Conservation (phyloP, 148 eudicot species). For the Cornus controversa region DNA sequence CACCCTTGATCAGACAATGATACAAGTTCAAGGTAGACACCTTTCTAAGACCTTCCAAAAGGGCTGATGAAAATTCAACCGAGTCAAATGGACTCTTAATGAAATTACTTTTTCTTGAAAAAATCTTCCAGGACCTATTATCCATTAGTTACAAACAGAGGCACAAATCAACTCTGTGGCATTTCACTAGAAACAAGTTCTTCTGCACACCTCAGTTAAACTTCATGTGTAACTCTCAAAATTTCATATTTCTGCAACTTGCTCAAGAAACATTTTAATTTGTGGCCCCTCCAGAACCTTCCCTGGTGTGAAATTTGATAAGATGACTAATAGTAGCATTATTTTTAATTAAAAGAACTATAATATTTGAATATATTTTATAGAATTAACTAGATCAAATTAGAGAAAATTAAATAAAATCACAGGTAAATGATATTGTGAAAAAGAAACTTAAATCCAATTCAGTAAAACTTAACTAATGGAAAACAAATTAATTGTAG, state of each 20-base stretch:
- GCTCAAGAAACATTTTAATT: too few species aligned
- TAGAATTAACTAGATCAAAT: neutral
- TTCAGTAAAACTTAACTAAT: neutral
- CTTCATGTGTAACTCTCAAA: too few species aligned
- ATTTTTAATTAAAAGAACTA: too few species aligned
- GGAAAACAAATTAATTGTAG: slow-evolving; percentile 2
- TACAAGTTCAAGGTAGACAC: too few species aligned
- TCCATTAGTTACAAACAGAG: neutral
- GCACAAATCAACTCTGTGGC: neutral
- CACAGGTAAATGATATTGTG: neutral
- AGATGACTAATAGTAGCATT: too few species aligned
- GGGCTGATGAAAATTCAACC: neutral
- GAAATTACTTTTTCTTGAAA: neutral
- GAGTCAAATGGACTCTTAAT: neutral
- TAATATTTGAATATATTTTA: neutral
- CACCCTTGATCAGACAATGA: too few species aligned
- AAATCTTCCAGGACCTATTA: neutral
- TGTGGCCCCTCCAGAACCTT: too few species aligned
- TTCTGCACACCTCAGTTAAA: too few species aligned
- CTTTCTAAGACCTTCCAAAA: too few species aligned
- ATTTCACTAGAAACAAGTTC: neutral
- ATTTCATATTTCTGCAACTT: too few species aligned
- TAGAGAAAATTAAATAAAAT: neutral
- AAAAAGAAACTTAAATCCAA: neutral
- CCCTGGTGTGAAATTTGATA: too few species aligned